These are phyloP conservation scores for Penicillium manginii DNA, from an alignment of 495 filamentous ascomycete species.

Conservation along the genomic window DNA sequence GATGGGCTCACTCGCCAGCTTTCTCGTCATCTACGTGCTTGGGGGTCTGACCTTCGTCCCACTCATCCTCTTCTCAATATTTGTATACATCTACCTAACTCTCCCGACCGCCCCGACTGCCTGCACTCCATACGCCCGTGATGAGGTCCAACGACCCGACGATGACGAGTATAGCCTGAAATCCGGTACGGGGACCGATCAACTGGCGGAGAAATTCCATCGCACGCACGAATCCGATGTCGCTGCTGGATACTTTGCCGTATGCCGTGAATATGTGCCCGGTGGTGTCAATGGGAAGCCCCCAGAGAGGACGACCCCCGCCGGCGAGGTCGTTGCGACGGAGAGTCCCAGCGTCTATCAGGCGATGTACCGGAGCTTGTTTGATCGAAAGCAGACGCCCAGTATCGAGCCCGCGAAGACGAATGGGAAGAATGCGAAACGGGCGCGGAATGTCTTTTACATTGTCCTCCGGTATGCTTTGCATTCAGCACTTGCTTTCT, in stretches of 20 bases:
- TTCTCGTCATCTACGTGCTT: slow-evolving; percentile 78
- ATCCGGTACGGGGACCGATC: slow-evolving; percentile 51
- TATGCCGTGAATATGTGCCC: slow-evolving; percentile 89
- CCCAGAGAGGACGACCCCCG: slow-evolving; percentile 82
- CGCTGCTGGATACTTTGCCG: slow-evolving; percentile 91
- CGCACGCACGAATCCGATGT: slow-evolving; percentile 75
- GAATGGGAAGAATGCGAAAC: slow-evolving; percentile 66
- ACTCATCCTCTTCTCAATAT: slow-evolving; percentile 62
- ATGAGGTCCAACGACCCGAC: slow-evolving; percentile 33
- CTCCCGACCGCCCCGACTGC: slow-evolving; percentile 52
- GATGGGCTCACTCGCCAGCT: slow-evolving; percentile 71
- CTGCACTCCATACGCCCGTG: slow-evolving; percentile 48
- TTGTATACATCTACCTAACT: slow-evolving; percentile 71
- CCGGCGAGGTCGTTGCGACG: slow-evolving; percentile 67
- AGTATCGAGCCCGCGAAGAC: slow-evolving; percentile 51
- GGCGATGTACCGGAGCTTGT: slow-evolving; percentile 95
- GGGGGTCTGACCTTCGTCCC: slow-evolving; percentile 93
- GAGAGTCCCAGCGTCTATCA: slow-evolving; percentile 95
- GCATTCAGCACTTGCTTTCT: neutral
- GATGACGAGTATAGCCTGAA: slow-evolving; percentile 56
- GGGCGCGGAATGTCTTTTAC: slow-evolving; percentile 88
- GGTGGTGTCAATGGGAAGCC: slow-evolving; percentile 89
- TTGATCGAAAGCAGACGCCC: slow-evolving; percentile 76
- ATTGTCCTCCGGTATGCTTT: slow-evolving; percentile 77
- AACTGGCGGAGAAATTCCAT: slow-evolving; percentile 58